Evolutionary conservation across 2,329 filamentous ascomycete genomes (phyloP).

Genomic region (Botrytis deweyae): DNA sequence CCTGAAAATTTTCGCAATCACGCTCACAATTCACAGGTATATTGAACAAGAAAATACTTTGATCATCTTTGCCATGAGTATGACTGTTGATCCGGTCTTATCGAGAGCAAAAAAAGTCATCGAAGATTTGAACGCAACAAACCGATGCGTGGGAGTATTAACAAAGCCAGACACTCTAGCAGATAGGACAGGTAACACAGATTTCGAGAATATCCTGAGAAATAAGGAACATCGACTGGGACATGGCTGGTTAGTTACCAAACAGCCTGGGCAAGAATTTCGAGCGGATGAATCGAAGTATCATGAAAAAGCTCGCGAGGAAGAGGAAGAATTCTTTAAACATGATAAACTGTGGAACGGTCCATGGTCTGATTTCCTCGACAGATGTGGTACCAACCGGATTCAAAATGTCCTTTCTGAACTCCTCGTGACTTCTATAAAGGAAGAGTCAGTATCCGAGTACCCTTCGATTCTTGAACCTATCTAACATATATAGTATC

Average conservation of each 20-base stretch:
- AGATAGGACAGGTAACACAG: slow-evolving; percentile 38
- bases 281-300: slow-evolving; percentile 31
- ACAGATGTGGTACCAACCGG: slow-evolving; percentile 43
- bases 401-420: slow-evolving; percentile 50
- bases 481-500: slow-evolving; percentile 33
- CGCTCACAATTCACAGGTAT: too few species aligned
- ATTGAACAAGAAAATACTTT: slow-evolving; percentile 57
- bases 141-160: slow-evolving; percentile 70
- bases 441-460: too few species aligned
- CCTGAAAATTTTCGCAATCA: too few species aligned
- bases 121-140: slow-evolving; percentile 50
- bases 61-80: slow-evolving; percentile 73
- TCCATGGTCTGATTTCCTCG: slow-evolving; percentile 28
- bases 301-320: slow-evolving; percentile 47
- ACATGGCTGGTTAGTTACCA: slow-evolving; percentile 78
- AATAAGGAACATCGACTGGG: slow-evolving; percentile 61
- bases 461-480: too few species aligned
- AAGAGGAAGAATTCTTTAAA: slow-evolving; percentile 53
- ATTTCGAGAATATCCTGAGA: slow-evolving; percentile 64
- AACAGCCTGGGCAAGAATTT: slow-evolving; percentile 52
- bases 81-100: slow-evolving; percentile 76
- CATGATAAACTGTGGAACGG: slow-evolving; percentile 49
- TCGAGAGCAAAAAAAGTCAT: slow-evolving; percentile 69
- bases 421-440: slow-evolving; percentile 42
- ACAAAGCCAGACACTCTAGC: slow-evolving; percentile 78